phyloP scores from a whole-genome alignment of 2,329 filamentous ascomycete genomes.

The Pseudocercospora cruenta region DNA sequence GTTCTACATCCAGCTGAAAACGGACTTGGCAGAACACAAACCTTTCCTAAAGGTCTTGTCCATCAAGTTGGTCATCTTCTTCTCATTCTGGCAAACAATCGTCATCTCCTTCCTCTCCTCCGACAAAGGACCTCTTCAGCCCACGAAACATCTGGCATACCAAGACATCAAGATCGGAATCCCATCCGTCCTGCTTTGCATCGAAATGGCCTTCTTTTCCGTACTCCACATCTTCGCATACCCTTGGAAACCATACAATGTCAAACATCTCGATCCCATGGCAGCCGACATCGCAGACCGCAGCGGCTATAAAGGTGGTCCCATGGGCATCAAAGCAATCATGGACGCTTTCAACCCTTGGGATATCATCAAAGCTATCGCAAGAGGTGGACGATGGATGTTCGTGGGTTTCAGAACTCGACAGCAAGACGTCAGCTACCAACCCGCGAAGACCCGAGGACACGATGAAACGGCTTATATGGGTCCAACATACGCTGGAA shows the following conservation, averaged over 20 bases:
- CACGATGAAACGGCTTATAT: constrained; percentile 25
- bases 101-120: constrained; percentile 64
- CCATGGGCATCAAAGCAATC: constrained; percentile 66
- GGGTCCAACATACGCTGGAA: constrained; percentile 28
- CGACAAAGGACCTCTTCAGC: constrained; percentile 65
- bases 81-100: constrained; percentile 83
- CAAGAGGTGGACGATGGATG: constrained; percentile 77
- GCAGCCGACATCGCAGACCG: constrained; percentile 30
- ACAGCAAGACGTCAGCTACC: constrained; percentile 47
- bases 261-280: constrained; percentile 39
- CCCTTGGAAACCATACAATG: constrained; percentile 70
- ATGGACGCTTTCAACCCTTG: constrained; percentile 76
- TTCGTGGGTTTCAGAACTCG: constrained; percentile 71
- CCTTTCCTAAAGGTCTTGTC: constrained; percentile 81
- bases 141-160: constrained; percentile 65
- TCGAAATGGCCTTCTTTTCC: constrained; percentile 84
- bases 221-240: constrained; percentile 83
- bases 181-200: constrained; percentile 73
- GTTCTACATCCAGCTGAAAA: constrained; percentile 78
- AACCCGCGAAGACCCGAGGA: constrained; percentile 24
- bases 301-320: constrained; percentile 64
- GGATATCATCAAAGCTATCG: constrained; percentile 81
- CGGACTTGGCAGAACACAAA: constrained; percentile 67
- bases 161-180: constrained; percentile 82
- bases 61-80: constrained; percentile 89